Evolutionary conservation across 1,284 basidiomycete genomes (phyloP).

Genomic region (Macrocybe sp.): DNA sequence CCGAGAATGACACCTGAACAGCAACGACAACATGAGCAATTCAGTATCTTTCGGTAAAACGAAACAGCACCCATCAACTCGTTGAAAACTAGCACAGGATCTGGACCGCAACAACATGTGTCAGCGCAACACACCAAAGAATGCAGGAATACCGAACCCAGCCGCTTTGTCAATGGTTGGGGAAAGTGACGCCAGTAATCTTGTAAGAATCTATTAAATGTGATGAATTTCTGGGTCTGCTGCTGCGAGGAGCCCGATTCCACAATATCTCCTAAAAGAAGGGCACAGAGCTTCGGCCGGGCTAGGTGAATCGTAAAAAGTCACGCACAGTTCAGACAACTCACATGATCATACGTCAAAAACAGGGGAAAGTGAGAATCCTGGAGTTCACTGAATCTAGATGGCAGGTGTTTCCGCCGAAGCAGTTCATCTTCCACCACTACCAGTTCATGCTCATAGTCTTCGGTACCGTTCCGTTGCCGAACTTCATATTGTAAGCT

Average conservation of each 20-base stretch:
- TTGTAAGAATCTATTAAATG: slow-evolving; percentile 46
- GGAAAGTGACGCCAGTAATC: slow-evolving; percentile 65
- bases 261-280: slow-evolving; percentile 34
- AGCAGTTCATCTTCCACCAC: slow-evolving; percentile 45
- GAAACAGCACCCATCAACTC: slow-evolving; percentile 54
- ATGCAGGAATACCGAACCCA: slow-evolving; percentile 34
- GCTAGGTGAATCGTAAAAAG: slow-evolving; percentile 13
- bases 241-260: slow-evolving; percentile 1
- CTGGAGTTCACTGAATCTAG: slow-evolving; percentile 49
- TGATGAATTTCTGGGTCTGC: slow-evolving; percentile 24
- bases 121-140: neutral
- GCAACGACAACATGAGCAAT: neutral
- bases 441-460: slow-evolving; percentile 32
- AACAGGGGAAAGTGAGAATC: slow-evolving; percentile 71
- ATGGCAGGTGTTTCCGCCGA: slow-evolving; percentile 44
- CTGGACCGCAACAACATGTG: slow-evolving; percentile 26
- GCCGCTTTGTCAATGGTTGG: slow-evolving; percentile 45
- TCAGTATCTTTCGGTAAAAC: neutral
- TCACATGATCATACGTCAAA: slow-evolving; percentile 58
- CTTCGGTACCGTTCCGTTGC: slow-evolving; percentile 14
- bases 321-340: slow-evolving; percentile 10
- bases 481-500: neutral
- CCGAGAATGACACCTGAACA: slow-evolving; percentile 62
- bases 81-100: slow-evolving; percentile 60
- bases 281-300: slow-evolving; percentile 31